Percentiles rank a stretch among this genome's conserved stretches.
Conservation (phyloP, 2,329 filamentous ascomycete genomes). For the Talaromyces verruculosus region DNA sequence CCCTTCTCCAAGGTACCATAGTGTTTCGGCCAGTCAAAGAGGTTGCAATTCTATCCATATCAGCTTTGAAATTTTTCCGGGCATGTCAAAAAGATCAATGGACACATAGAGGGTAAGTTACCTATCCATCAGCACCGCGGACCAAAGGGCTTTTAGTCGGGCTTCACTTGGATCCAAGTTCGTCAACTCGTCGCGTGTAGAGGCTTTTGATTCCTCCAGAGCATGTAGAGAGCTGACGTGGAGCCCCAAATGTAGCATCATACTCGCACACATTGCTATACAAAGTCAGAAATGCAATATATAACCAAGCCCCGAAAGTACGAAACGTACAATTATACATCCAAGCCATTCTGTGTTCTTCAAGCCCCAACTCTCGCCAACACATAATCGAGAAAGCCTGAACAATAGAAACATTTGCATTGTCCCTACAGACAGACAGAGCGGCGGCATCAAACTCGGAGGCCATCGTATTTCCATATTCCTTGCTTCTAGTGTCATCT, state of each 20-base stretch:
- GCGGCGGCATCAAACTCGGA: not conserved
- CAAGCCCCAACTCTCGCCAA: constrained; percentile 4
- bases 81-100: not conserved
- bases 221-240: not conserved
- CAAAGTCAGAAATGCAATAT: not conserved
- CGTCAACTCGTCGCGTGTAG: not conserved
- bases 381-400: constrained; percentile 11
- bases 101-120: not conserved
- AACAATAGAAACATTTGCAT: not conserved
- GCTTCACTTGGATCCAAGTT: not conserved
- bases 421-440: not conserved
- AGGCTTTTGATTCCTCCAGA: not conserved
- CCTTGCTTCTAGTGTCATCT: not conserved
- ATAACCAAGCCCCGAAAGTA: not conserved
- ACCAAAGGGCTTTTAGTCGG: not conserved
- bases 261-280: not conserved
- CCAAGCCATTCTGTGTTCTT: constrained; percentile 13
- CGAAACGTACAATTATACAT: constrained; percentile 12
- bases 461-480: not conserved
- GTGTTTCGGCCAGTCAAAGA: not conserved
- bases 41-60: not conserved
- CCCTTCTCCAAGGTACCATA: constrained; percentile 7
- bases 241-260: not conserved
- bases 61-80: not conserved
- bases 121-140: not conserved